Percentiles rank a stretch among this genome's conserved stretches.
Conservation (phyloP, 2,329 filamentous ascomycete genomes). For the Madurella fahalii region DNA sequence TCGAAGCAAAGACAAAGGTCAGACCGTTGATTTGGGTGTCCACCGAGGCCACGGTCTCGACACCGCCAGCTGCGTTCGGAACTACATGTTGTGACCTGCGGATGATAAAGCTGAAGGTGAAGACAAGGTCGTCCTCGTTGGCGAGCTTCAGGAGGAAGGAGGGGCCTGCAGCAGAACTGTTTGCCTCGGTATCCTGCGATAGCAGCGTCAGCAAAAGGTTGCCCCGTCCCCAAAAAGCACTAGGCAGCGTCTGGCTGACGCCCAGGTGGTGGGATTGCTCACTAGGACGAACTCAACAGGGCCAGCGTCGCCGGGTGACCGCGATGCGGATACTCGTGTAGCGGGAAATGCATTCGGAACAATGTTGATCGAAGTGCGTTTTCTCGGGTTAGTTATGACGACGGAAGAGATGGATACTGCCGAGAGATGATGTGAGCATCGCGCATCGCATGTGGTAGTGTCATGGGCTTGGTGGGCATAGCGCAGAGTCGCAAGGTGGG, state of each 20-base stretch:
- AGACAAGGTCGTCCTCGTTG: constrained; percentile 88
- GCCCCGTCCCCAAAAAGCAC: not conserved
- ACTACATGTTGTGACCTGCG: constrained; percentile 43
- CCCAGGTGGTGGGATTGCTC: constrained; percentile 28
- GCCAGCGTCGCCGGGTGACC: constrained; percentile 67
- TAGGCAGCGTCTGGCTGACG: not conserved
- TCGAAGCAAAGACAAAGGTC: constrained; percentile 89
- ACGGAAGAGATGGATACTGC: constrained; percentile 84
- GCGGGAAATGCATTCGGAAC: constrained; percentile 85
- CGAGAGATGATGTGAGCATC: not conserved
- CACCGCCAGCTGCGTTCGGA: constrained; percentile 43
- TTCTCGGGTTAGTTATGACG: constrained; percentile 72
- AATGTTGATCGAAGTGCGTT: constrained; percentile 72
- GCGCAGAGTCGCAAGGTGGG: constrained; percentile 10
- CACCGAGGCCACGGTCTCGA: constrained; percentile 45
- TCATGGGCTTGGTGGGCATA: constrained; percentile 11
- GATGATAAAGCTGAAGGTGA: constrained; percentile 88
- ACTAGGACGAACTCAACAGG: constrained; percentile 93
- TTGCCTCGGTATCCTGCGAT: constrained; percentile 71
- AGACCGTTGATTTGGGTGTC: constrained; percentile 84
- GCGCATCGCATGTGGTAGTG: constrained; percentile 14
- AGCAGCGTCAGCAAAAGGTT: not conserved
- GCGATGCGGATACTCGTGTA: constrained; percentile 67
- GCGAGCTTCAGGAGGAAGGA: constrained; percentile 80
- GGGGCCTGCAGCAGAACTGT: constrained; percentile 48